These are phyloP conservation scores for Malassezia nana DNA, from an alignment of 1,284 basidiomycete species.

Conservation along the genomic window DNA sequence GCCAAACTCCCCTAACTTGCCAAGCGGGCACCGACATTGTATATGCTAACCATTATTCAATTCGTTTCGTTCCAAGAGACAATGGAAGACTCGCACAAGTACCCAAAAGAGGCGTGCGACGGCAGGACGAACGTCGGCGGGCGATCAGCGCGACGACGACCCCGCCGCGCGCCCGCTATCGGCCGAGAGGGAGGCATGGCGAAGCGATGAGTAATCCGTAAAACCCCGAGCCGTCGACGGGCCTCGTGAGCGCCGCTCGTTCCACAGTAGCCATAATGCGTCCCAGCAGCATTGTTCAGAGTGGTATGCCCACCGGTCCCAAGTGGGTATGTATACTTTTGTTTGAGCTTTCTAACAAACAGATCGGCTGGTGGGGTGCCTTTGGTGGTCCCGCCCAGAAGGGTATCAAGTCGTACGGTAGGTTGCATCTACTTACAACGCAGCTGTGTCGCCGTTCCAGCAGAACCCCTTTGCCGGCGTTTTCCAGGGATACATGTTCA, in stretches of 20 bases:
- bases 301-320: conserved; percentile 18
- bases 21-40: background rate
- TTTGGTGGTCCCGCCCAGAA: conserved; percentile 44
- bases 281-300: conserved; percentile 17
- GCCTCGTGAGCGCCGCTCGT: background rate
- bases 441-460: conserved; percentile 44
- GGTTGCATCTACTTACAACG: conserved; percentile 4
- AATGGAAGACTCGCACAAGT: background rate
- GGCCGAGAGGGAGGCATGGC: conserved; percentile 11
- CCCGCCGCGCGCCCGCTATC: background rate
- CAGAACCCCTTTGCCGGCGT: conserved; percentile 43
- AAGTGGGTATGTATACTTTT: conserved; percentile 15
- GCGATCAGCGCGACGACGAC: background rate
- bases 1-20: background rate
- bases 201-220: conserved; percentile 18
- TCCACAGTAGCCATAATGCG: conserved; percentile 12
- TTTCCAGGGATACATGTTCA: conserved; percentile 41
- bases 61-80: background rate
- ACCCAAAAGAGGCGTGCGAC: background rate
- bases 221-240: conserved; percentile 12
- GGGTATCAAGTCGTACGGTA: conserved; percentile 40
- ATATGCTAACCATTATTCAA: conserved; percentile 19
- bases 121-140: background rate
- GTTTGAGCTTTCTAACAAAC: background rate
- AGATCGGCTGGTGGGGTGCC: conserved; percentile 48